Evolutionary conservation across 345 rosid genomes (phyloP).

Genomic region (Eucalyptus rudis): DNA sequence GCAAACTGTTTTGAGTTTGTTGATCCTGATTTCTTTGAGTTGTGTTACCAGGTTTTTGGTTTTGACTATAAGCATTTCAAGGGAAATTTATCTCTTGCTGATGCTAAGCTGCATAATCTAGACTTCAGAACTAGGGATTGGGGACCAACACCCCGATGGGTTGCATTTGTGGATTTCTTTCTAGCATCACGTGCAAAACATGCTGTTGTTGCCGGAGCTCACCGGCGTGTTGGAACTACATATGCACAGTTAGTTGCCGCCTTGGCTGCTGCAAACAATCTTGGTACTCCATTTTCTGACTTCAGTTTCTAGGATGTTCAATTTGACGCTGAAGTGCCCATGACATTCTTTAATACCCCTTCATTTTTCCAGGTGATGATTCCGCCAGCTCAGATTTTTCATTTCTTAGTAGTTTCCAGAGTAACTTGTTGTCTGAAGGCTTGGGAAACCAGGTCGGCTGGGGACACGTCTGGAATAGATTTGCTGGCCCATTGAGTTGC

Average conservation of each 20-base stretch:
- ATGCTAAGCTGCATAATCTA: constrained; percentile 18
- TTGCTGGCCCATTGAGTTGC: constrained; percentile 90
- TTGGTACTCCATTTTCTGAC: constrained; percentile 24
- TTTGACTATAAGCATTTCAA: constrained; percentile 64
- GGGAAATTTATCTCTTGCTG: constrained; percentile 39
- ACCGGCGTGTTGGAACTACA: constrained; percentile 88
- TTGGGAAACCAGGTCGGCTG: constrained; percentile 74
- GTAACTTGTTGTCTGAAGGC: constrained; percentile 54
- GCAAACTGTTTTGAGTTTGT: background rate
- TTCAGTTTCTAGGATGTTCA: background rate
- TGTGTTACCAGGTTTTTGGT: constrained; percentile 50
- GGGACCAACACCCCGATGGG: constrained; percentile 99
- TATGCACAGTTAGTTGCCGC: constrained; percentile 89
- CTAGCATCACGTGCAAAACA: constrained; percentile 81
- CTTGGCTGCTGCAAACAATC: constrained; percentile 72
- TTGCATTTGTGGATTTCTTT: constrained; percentile 97
- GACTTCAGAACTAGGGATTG: constrained; percentile 85
- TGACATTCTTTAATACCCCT: background rate
- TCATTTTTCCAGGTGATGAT: constrained; percentile 39
- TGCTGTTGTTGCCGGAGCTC: constrained; percentile 78
- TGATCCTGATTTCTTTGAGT: background rate
- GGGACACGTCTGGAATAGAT: constrained; percentile 98
- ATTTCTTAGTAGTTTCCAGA: constrained; percentile 85
- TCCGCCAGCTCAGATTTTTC: constrained; percentile 38
- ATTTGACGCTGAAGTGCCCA: background rate